Evolutionary conservation across 2,329 filamentous ascomycete species (phyloP).

Genomic region (Nectriaceae sp.): DNA sequence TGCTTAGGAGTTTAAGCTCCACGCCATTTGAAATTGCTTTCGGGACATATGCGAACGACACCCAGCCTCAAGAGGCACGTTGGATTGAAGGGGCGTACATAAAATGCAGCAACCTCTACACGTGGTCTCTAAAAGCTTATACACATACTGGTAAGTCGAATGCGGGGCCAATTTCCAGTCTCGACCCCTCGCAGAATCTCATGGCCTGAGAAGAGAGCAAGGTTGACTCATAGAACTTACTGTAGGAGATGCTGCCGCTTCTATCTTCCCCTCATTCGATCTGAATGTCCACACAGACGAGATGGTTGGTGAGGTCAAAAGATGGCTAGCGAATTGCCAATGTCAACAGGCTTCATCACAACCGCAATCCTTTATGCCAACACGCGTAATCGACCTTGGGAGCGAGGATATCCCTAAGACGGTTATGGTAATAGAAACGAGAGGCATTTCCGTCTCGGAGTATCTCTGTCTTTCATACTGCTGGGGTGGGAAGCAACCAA

Average conservation of each 20-base stretch:
- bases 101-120: background rate
- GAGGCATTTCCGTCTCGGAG: background rate
- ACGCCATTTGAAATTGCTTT: background rate
- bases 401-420: background rate
- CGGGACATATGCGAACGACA: background rate
- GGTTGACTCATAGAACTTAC: background rate
- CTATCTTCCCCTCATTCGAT: background rate
- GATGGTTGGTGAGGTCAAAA: background rate
- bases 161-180: background rate
- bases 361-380: background rate
- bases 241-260: background rate
- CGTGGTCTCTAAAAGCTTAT: background rate
- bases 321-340: background rate
- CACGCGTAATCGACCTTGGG: background rate
- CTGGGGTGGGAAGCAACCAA: background rate
- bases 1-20: background rate
- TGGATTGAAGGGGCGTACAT: background rate
- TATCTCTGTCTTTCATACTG: background rate
- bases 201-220: background rate
- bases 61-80: background rate
- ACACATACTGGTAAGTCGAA: background rate
- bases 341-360: background rate
- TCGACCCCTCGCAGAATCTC: background rate
- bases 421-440: background rate
- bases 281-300: background rate